phyloP scores from a whole-genome alignment of 2,329 filamentous ascomycete species.

The Hymenoscyphus albidus region DNA sequence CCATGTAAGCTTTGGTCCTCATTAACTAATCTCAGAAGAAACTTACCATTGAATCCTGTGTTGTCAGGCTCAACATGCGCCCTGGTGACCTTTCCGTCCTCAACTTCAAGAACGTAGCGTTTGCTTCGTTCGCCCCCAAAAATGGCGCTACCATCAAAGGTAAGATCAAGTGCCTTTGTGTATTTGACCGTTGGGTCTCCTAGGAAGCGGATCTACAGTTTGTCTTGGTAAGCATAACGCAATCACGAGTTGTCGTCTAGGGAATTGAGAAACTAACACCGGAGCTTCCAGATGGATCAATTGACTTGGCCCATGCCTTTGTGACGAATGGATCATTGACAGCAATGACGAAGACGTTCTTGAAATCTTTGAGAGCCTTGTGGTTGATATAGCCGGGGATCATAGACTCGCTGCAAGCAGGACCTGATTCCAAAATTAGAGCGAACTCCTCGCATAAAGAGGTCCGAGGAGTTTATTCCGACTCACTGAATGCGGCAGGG shows the following conservation, averaged over 20 bases:
- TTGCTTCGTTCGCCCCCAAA: constrained; percentile 83
- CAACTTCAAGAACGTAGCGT: constrained; percentile 78
- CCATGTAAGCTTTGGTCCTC: not conserved
- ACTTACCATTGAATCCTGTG: constrained; percentile 69
- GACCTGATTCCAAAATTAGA: constrained; percentile 38
- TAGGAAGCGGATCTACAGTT: constrained; percentile 74
- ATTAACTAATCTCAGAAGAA: not conserved
- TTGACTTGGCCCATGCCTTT: constrained; percentile 15
- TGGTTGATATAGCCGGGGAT: constrained; percentile 84
- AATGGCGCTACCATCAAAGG: constrained; percentile 72
- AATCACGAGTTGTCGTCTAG: not conserved
- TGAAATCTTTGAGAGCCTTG: constrained; percentile 71
- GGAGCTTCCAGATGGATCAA: constrained; percentile 13
- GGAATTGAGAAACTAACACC: constrained; percentile 53
- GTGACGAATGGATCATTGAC: constrained; percentile 89
- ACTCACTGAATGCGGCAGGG: constrained; percentile 69
- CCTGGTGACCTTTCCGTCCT: constrained; percentile 79
- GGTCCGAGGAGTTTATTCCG: not conserved
- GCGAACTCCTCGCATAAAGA: not conserved
- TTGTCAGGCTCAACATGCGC: constrained; percentile 87
- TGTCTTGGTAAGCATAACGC: not conserved
- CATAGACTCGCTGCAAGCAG: constrained; percentile 64
- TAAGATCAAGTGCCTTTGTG: constrained; percentile 77
- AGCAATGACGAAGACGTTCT: constrained; percentile 81
- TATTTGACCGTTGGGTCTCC: constrained; percentile 76